phyloP scores from a whole-genome alignment of 441 rosid genomes.

The Brassica hybrid region DNA sequence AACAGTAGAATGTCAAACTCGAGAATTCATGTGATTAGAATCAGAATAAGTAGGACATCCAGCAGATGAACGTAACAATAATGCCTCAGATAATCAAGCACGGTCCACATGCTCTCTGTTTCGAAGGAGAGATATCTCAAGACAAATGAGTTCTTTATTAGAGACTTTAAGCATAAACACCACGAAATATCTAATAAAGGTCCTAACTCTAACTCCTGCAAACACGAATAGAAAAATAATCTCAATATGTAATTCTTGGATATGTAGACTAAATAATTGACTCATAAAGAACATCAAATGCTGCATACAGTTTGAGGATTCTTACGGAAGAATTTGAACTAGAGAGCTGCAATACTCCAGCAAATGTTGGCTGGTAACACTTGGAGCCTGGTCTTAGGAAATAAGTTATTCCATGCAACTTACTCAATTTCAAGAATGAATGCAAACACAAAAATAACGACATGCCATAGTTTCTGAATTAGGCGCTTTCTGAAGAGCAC shows the following conservation, averaged over 20 bases:
- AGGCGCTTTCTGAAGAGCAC: constrained; percentile 49
- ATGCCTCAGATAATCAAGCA: constrained; percentile 91
- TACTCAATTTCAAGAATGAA: constrained; percentile 84
- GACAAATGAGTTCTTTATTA: constrained; percentile 77
- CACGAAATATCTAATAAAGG: constrained; percentile 81
- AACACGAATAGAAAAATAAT: constrained; percentile 25
- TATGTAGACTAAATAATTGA: not conserved
- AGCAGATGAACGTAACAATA: constrained; percentile 91
- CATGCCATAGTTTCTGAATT: not conserved
- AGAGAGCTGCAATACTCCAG: constrained; percentile 69
- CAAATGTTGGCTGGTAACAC: constrained; percentile 60
- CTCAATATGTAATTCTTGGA: constrained; percentile 22
- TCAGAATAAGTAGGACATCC: constrained; percentile 91
- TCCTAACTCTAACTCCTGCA: constrained; percentile 63
- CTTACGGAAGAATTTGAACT: constrained; percentile 76
- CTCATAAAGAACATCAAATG: constrained; percentile 15
- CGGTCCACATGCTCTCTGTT: constrained; percentile 98
- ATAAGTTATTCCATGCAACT: constrained; percentile 72
- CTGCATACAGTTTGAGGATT: constrained; percentile 38
- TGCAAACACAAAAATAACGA: constrained; percentile 81
- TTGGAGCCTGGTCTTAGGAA: constrained; percentile 47
- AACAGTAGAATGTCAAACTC: constrained; percentile 79
- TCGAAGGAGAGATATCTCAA: constrained; percentile 87
- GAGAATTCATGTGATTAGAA: constrained; percentile 96
- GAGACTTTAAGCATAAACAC: constrained; percentile 84